Conservation (phyloP, 2,329 filamentous ascomycete species). For the Cladophialophora immunda region DNA sequence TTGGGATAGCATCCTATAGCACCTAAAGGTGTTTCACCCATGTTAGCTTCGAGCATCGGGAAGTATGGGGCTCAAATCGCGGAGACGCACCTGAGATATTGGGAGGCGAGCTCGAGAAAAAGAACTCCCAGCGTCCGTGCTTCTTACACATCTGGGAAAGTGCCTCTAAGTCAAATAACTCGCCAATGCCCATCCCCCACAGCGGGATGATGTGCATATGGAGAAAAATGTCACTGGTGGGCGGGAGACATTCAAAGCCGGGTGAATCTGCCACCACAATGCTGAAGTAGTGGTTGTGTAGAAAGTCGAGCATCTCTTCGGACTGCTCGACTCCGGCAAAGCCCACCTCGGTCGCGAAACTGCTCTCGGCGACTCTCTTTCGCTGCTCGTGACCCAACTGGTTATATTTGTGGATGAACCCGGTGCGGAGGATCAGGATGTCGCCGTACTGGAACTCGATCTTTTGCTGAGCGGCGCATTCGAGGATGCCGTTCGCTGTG, state of each 20-base stretch:
- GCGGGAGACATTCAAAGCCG: slow-evolving; percentile 70
- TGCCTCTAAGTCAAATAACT: slow-evolving; percentile 55
- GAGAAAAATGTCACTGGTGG: slow-evolving; percentile 48
- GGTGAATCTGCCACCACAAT: slow-evolving; percentile 70
- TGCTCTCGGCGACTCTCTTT: no score
- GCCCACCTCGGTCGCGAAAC: slow-evolving; percentile 42
- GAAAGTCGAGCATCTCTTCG: slow-evolving; percentile 67
- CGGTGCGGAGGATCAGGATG: slow-evolving; percentile 71
- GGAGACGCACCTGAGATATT: no score
- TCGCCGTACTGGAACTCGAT: slow-evolving; percentile 63
- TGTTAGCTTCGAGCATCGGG: no score
- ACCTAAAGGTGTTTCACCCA: no score
- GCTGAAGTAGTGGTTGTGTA: slow-evolving; percentile 74
- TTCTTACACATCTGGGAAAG: slow-evolving; percentile 47
- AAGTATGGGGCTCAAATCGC: no score
- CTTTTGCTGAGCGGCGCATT: slow-evolving; percentile 64
- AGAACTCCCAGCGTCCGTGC: slow-evolving; percentile 49
- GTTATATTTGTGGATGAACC: slow-evolving; percentile 67
- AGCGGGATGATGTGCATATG: slow-evolving; percentile 49
- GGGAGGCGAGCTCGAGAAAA: slow-evolving; percentile 52
- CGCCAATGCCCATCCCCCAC: slow-evolving; percentile 54
- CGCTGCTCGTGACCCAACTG: slow-evolving; percentile 49
- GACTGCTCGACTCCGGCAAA: slow-evolving; percentile 63
- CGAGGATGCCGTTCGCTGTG: slow-evolving; percentile 61
- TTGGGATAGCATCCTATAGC: no score